A percentile compares a stretch with the other conserved stretches of the same genome.
phyloP scores from a whole-genome alignment of 2,329 filamentous ascomycete species.

The Fusarium nelsonii region DNA sequence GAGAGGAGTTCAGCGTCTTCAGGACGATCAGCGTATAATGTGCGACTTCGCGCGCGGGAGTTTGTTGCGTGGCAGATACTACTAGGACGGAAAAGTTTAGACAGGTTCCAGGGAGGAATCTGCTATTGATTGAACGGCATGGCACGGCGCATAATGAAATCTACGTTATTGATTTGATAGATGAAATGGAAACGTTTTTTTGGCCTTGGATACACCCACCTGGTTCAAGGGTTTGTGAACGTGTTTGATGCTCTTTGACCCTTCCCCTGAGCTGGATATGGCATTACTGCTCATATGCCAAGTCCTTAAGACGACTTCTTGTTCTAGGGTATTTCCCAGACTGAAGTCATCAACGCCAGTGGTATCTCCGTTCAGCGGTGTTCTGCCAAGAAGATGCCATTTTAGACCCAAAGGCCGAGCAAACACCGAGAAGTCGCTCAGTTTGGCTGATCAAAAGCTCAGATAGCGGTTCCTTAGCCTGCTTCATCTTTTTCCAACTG shows the following conservation, averaged over 20 bases:
- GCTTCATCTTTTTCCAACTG: background rate
- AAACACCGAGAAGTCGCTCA: background rate
- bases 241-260: background rate
- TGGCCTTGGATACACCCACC: background rate
- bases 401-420: background rate
- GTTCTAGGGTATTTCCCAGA: background rate
- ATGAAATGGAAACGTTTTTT: conserved; percentile 26
- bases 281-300: background rate
- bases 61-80: background rate
- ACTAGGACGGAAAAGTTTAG: conserved; percentile 33
- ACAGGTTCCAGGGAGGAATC: conserved; percentile 23
- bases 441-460: background rate
- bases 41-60: background rate
- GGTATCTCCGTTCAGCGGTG: background rate
- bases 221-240: background rate
- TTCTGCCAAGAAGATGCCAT: background rate
- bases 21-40: conserved; percentile 83
- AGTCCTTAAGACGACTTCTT: background rate
- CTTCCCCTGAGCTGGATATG: background rate
- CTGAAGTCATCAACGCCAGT: too few species aligned
- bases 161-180: conserved; percentile 40
- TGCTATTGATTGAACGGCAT: conserved; percentile 44
- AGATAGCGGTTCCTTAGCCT: background rate
- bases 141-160: conserved; percentile 43
- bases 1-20: conserved; percentile 88